A percentile compares a stretch with the other conserved stretches of the same genome.
phyloP scores from a whole-genome alignment of 2,329 filamentous ascomycete species.

The Pestalotiopsis sp. region DNA sequence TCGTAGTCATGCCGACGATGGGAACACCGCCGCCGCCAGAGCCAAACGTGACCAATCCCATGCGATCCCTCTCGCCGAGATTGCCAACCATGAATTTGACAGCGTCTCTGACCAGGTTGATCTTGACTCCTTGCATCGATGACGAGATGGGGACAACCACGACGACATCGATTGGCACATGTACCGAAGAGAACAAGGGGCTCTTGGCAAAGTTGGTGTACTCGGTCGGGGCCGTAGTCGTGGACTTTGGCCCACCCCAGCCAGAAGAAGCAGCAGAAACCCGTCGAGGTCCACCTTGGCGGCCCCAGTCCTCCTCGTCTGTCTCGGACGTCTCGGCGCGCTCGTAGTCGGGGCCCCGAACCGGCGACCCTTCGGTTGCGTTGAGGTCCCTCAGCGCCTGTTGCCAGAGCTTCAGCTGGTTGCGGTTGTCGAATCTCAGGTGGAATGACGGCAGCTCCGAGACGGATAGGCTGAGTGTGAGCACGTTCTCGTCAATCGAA shows the following conservation, averaged over 20 bases:
- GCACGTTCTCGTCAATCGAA: slow-evolving; percentile 72
- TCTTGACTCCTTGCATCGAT: slow-evolving; percentile 99
- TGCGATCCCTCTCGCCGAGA: slow-evolving; percentile 89
- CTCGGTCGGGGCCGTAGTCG: slow-evolving; percentile 86
- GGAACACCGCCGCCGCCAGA: slow-evolving; percentile 92
- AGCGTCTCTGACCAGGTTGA: slow-evolving; percentile 88
- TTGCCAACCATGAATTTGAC: slow-evolving; percentile 89
- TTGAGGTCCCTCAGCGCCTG: slow-evolving; percentile 84
- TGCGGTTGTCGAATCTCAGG: slow-evolving; percentile 79
- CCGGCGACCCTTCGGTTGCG: slow-evolving; percentile 62
- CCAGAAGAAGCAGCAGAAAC: slow-evolving; percentile 74
- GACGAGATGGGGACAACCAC: slow-evolving; percentile 97
- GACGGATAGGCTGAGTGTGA: slow-evolving; percentile 90
- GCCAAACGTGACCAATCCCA: slow-evolving; percentile 96
- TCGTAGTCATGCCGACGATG: slow-evolving; percentile 97
- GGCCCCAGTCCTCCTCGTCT: slow-evolving; percentile 87
- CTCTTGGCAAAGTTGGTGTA: slow-evolving; percentile 74
- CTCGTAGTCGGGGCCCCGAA: slow-evolving; percentile 77
- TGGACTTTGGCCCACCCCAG: slow-evolving; percentile 80
- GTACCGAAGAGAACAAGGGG: slow-evolving; percentile 58
- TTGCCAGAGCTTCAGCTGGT: slow-evolving; percentile 86
- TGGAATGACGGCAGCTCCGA: slow-evolving; percentile 92
- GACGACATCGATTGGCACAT: slow-evolving; percentile 93
- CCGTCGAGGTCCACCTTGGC: slow-evolving; percentile 59
- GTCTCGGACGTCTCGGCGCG: slow-evolving; percentile 75